Conservation (phyloP, 805 yeast species). For the Saccharomycopsis fermentans region DNA sequence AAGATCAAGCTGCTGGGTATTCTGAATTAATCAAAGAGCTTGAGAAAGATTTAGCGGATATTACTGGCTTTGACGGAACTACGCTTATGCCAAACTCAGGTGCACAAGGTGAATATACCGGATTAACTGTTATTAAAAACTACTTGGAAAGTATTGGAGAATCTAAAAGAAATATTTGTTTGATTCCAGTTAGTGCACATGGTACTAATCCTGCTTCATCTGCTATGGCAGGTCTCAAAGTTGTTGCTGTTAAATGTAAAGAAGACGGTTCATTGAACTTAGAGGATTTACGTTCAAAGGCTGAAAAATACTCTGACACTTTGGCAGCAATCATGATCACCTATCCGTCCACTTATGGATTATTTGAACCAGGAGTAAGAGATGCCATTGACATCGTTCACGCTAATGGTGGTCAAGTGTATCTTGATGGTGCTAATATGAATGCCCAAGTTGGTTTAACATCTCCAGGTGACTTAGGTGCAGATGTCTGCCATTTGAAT, state of each 20-base stretch:
- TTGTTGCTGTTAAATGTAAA: slow-evolving; percentile 83
- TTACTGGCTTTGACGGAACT: slow-evolving; percentile 87
- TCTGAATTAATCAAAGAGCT: slow-evolving; percentile 62
- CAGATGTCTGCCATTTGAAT: slow-evolving; percentile 96
- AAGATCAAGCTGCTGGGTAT: slow-evolving; percentile 83
- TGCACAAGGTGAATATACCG: slow-evolving; percentile 97
- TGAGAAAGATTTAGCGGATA: slow-evolving; percentile 76
- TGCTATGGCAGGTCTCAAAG: slow-evolving; percentile 92
- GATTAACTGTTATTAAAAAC: slow-evolving; percentile 73
- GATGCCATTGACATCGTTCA: slow-evolving; percentile 83
- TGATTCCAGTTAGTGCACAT: slow-evolving; percentile 95
- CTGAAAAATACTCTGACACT: slow-evolving; percentile 52
- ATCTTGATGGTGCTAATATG: slow-evolving; percentile 98
- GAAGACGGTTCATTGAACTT: slow-evolving; percentile 80
- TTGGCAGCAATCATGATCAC: slow-evolving; percentile 94
- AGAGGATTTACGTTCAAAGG: slow-evolving; percentile 62
- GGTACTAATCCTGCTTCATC: slow-evolving; percentile 99
- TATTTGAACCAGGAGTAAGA: slow-evolving; percentile 86
- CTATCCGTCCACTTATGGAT: slow-evolving; percentile 94
- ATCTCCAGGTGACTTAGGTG: slow-evolving; percentile 95
- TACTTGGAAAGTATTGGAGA: slow-evolving; percentile 68
- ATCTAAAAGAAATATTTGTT: slow-evolving; percentile 67
- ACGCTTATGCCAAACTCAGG: slow-evolving; percentile 96
- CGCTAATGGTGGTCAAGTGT: slow-evolving; percentile 84
- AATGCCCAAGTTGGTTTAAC: slow-evolving; percentile 97